Base-by-base conservation (phyloP, 2,329 filamentous ascomycete species). In the Emericellopsis atlantica region DNA sequence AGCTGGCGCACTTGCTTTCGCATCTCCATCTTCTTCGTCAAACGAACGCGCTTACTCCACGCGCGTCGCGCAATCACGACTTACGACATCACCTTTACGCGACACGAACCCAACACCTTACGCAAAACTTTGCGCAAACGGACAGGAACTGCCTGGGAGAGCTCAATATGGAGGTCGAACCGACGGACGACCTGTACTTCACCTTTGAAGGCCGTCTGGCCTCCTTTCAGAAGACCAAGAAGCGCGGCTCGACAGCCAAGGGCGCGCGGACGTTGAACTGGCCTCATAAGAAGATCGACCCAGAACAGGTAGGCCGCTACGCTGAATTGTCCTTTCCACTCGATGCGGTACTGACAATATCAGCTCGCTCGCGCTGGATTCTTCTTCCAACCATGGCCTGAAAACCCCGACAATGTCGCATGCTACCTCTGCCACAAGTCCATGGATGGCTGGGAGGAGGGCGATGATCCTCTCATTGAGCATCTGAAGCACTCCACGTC, bases 341-440 rank as follows among this genome's bases (percentile, higher is more conserved):
- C 21, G 32, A 7, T n/a, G 6, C 33, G 9, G 33, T 44, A 41
- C 49, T 57, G 40, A 62, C 49, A n/a, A 6, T 26, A 5, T 1
- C 55, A 95, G 84, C 80, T 98, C 52, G 90, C 92, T 5, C 79
- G 76, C 54, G 90, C 92, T 43, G 92, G 92, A 32, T 95, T 98
- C 65, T 92, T 82, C 64, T 96, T 86, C 64, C 76, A 80, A 45
- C 90, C 92, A 2, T 77, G 75, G 12, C 69, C 76, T 40, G 72
- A 76, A 37, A 84, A 79, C 53, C 81, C 81, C 32, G 92, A 98
- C 59, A 96, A 96, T 59, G 85, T 85, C 37, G 75, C 78, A 49
- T 98, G 92, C 59, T 96, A 93, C 60, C 70, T 88, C 32, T 98
- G 92, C 64, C 68, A 78, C 46, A 84, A 86, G 56, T 77, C 81